A percentile compares a stretch with the other conserved stretches of the same genome.
Conservation (phyloP, 805 yeast genomes). For the Lipomyces mesembrius region DNA sequence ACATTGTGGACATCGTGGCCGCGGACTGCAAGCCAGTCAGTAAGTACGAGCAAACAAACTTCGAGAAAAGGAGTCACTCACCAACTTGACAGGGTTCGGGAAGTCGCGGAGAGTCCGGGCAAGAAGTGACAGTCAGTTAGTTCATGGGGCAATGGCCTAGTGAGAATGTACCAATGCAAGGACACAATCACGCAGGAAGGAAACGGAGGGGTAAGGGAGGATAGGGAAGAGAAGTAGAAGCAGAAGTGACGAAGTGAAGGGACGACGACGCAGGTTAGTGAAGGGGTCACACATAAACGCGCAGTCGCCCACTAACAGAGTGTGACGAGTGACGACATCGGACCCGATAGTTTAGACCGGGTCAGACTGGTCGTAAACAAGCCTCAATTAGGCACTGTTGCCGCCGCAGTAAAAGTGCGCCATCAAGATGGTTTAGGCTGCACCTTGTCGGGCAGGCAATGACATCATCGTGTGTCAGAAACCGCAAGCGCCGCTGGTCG, state of each 20-base stretch:
- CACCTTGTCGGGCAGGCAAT: too few species aligned
- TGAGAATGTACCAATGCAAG: neutral
- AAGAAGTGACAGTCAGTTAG: neutral
- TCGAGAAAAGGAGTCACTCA: neutral
- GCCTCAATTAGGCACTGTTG: too few species aligned
- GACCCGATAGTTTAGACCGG: neutral
- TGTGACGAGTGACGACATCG: conserved; percentile 1
- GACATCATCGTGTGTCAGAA: too few species aligned
- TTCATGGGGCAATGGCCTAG: neutral
- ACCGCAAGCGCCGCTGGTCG: too few species aligned
- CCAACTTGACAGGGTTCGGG: neutral
- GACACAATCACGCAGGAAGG: neutral
- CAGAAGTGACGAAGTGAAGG: neutral
- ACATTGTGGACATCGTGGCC: too few species aligned
- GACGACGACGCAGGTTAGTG: neutral
- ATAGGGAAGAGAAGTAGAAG: neutral
- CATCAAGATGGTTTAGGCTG: too few species aligned
- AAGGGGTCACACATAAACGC: neutral
- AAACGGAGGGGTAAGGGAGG: neutral
- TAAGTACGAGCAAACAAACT: neutral
- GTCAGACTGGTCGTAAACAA: neutral
- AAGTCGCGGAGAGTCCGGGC: neutral
- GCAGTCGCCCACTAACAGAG: neutral
- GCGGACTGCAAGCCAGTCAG: neutral
- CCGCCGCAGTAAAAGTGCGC: too few species aligned